A percentile compares a stretch with the other conserved stretches of the same genome.
Evolutionary conservation across 2,329 filamentous ascomycete genomes (phyloP).

Genomic region (Fusarium euwallaceae): DNA sequence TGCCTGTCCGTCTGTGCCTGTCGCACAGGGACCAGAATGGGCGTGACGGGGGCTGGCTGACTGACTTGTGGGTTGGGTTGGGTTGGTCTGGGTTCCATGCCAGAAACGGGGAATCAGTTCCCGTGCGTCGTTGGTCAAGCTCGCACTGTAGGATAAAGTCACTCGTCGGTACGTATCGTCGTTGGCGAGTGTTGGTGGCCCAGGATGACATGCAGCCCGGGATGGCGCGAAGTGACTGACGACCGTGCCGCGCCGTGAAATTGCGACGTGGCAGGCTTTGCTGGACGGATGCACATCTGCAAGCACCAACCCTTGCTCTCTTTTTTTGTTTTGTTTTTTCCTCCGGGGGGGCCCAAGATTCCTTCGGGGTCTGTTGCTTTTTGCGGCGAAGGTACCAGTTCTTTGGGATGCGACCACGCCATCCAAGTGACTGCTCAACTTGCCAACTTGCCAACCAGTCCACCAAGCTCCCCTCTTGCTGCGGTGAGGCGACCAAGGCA

Average conservation of each 20-base stretch:
- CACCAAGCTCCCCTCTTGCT: constrained; percentile 11
- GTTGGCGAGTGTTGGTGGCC: constrained; percentile 28
- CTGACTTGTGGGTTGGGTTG: constrained; percentile 31
- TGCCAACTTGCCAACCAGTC: background rate
- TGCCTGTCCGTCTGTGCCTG: constrained; percentile 1
- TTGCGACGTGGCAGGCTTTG: constrained; percentile 48
- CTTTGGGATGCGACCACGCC: constrained; percentile 17
- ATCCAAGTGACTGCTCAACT: constrained; percentile 11
- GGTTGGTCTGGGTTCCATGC: constrained; percentile 3
- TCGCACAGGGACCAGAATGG: constrained; percentile 4
- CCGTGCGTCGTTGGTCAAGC: background rate
- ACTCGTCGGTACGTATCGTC: constrained; percentile 21
- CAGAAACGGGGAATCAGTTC: constrained; percentile 26
- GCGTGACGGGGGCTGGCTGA: constrained; percentile 32
- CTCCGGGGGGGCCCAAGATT: constrained; percentile 3
- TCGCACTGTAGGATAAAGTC: constrained; percentile 42
- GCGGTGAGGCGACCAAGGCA: constrained; percentile 1
- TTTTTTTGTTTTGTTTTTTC: constrained; percentile 11
- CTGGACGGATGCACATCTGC: constrained; percentile 33
- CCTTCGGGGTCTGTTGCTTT: constrained; percentile 11
- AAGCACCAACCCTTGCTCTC: constrained; percentile 27
- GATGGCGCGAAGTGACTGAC: constrained; percentile 46
- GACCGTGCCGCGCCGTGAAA: constrained; percentile 48
- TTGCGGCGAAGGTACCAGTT: constrained; percentile 15
- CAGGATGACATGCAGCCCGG: constrained; percentile 49